Conservation (phyloP, 225 moss, liverwort and hornwort genomes). For the Neckera pumila region DNA sequence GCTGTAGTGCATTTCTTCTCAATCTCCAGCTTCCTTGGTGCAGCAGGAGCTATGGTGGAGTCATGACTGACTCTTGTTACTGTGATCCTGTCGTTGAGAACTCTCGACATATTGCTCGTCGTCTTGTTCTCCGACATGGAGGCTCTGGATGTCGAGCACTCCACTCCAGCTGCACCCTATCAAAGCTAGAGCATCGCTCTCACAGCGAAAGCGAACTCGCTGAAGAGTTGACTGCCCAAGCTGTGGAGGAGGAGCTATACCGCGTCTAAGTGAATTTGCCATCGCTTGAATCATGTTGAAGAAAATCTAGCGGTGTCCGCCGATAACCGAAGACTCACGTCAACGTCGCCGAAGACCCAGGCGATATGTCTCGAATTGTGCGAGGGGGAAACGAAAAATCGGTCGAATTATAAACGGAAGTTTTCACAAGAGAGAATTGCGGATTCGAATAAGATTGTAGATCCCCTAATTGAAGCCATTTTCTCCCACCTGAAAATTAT, state of each 20-base stretch:
- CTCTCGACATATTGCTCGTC: not conserved
- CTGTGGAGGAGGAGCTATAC: not conserved
- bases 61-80: not conserved
- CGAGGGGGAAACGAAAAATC: not conserved
- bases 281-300: slow-evolving; percentile 1
- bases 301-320: not conserved
- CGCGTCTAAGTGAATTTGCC: not conserved
- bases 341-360: not conserved
- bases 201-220: not conserved
- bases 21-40: not conserved
- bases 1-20: not conserved
- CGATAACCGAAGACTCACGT: not conserved
- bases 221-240: not conserved
- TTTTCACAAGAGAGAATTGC: not conserved
- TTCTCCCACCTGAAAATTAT: not conserved
- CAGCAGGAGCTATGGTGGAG: not conserved
- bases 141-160: not conserved
- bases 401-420: not conserved
- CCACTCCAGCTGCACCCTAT: not conserved
- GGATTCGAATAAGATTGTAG: not conserved
- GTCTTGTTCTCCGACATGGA: not conserved
- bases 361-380: not conserved
- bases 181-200: not conserved
- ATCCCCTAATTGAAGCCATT: not conserved
- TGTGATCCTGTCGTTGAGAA: not conserved